These are phyloP conservation scores for Fusarium sororula DNA, from an alignment of 2,329 filamentous ascomycete species.

Conservation along the genomic window DNA sequence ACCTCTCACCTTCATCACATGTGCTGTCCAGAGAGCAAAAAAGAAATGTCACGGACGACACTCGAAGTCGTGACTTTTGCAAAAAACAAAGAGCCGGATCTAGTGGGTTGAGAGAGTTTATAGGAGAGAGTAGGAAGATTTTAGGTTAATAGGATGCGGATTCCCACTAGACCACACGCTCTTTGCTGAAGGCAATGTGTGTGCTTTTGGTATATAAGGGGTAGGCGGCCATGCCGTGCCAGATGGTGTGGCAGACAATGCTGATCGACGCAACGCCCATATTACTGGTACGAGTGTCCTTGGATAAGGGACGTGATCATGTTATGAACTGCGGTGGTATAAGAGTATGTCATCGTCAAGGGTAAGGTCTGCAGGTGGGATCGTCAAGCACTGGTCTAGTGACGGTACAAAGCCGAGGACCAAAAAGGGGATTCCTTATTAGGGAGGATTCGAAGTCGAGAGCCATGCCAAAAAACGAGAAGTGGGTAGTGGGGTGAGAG, in stretches of 20 bases:
- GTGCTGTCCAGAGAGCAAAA: not conserved
- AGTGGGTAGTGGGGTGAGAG: not conserved
- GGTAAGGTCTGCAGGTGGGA: too few relatives aligned
- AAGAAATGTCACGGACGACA: not conserved
- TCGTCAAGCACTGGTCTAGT: not conserved
- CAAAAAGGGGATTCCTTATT: not conserved
- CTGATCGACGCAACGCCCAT: too few relatives aligned
- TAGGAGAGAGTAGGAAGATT: not conserved
- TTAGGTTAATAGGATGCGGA: not conserved
- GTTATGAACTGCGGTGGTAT: too few relatives aligned
- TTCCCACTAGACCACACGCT: slow-evolving; percentile 3
- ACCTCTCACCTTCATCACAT: not conserved
- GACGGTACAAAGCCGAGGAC: not conserved
- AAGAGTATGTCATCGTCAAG: fast-evolving
- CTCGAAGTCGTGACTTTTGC: not conserved
- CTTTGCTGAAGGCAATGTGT: not conserved
- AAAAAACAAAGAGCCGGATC: not conserved
- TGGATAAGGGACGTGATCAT: too few relatives aligned
- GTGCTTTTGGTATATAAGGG: not conserved
- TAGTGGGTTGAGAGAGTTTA: not conserved
- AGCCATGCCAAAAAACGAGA: not conserved
- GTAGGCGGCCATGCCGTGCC: not conserved
- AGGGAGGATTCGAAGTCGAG: not conserved
- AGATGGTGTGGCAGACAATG: too few relatives aligned
- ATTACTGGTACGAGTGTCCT: too few relatives aligned